Base-by-base conservation (phyloP, 1,284 basidiomycete species). In the Xerocomus nothofagi region DNA sequence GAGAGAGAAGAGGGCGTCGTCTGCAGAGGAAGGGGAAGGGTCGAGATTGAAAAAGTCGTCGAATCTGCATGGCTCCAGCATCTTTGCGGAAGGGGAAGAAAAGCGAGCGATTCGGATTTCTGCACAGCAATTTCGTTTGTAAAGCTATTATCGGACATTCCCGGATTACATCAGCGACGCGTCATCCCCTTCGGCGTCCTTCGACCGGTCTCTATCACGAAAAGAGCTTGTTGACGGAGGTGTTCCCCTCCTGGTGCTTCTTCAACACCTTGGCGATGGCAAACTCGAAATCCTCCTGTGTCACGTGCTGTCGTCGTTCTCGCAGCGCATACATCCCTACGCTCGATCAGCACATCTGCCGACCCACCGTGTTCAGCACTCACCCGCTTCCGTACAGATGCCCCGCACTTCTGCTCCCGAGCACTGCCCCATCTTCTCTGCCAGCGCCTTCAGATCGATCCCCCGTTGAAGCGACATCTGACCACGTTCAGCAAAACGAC, bases 381-480 rank as follows among this genome's bases (percentile, higher is more conserved):
- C 62, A 85, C 93, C 94, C 24, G 95, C 96, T 76, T 99, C 96
- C 0, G 96, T 98, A 71, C 95, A 98, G 63, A 99, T 98, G 74
- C 96, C 96, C 30, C 96, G 83, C 11, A 98, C 96, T 70, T 99
- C 96, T 6, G 96, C 96, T 63, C 96, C 96, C 2, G 93, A 97
- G 68, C 95, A 98, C 65, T 96, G 91, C 3, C 96, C 96, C 96
- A 98, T 99, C 81, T 98, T 98, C 70, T 98, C 96, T 0, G 96
- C 96, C 14, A 98, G 78, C 1, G 89, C 85, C 29, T 93, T 88
- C 24, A 98, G 81, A 73, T 99, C 96, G 73, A 99, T 98, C 6
- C 96, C 96, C 53, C 96, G 84, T 75, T 98, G 95, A 37, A 99
- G 77, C 6, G 94, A 98, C 97, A 98, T 99, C 89, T 93, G 57